Evolutionary conservation across 495 filamentous ascomycete genomes (phyloP).

Genomic region (Aspergillus funiculosus): DNA sequence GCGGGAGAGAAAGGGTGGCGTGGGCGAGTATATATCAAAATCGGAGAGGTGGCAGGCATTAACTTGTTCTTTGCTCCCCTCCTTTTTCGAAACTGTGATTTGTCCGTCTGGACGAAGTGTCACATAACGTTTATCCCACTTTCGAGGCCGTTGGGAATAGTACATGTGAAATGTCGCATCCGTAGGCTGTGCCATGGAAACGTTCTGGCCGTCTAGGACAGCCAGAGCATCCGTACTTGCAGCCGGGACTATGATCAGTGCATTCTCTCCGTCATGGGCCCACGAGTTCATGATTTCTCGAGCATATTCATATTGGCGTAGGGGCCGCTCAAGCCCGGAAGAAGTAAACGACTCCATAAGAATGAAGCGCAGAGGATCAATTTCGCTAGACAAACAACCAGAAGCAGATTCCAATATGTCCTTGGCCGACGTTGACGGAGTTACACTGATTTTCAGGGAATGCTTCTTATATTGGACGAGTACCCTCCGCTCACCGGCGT

Average conservation of each 20-base stretch:
- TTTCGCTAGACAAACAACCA: conserved; percentile 47
- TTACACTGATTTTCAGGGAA: conserved; percentile 60
- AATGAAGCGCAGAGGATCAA: conserved; percentile 56
- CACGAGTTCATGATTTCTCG: conserved; percentile 90
- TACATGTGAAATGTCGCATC: conserved; percentile 66
- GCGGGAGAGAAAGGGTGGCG: conserved; percentile 55
- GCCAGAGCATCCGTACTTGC: conserved; percentile 39
- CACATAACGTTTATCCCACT: conserved; percentile 83
- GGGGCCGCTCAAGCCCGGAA: conserved; percentile 73
- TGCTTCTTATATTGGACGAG: conserved; percentile 60
- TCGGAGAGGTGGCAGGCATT: conserved; percentile 85
- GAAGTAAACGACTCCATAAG: conserved; percentile 69
- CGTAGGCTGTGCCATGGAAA: conserved; percentile 52
- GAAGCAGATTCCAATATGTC: conserved; percentile 61
- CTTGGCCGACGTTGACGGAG: conserved; percentile 63
- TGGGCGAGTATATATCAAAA: conserved; percentile 84
- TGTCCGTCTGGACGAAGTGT: conserved; percentile 71
- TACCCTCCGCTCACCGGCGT: conserved; percentile 70
- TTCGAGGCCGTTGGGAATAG: conserved; percentile 70
- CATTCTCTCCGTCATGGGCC: conserved; percentile 70
- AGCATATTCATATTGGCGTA: conserved; percentile 82
- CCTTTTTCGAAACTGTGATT: conserved; percentile 67
- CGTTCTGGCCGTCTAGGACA: conserved; percentile 46
- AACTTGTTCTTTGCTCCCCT: conserved; percentile 46
- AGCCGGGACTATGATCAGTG: conserved; percentile 54